Percentiles rank a stretch among this genome's conserved stretches.
phyloP scores from a whole-genome alignment of 176 grass and related monocot genomes.

The Elaeis guineensis region DNA sequence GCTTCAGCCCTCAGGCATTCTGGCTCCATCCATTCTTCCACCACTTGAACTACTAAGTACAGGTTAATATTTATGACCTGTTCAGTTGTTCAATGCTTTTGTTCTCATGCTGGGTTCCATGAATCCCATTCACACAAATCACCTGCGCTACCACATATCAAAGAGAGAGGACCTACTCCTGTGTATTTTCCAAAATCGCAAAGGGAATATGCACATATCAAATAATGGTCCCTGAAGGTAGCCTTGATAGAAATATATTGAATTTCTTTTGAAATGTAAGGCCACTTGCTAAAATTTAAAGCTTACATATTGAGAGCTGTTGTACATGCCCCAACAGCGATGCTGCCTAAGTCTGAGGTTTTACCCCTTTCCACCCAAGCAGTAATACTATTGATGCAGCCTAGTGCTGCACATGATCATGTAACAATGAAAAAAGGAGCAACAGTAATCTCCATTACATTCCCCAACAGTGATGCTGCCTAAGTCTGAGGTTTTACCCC shows the following conservation, averaged over 20 bases:
- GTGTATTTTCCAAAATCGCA: slow-evolving; percentile 14
- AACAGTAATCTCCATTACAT: slow-evolving; percentile 10
- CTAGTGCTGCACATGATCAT: slow-evolving; percentile 19
- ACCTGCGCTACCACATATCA: slow-evolving; percentile 11
- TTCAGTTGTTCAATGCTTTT: slow-evolving; percentile 11
- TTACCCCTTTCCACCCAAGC: slow-evolving; percentile 13
- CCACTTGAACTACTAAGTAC: slow-evolving; percentile 9
- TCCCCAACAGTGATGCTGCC: background rate
- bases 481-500: slow-evolving; percentile 13
- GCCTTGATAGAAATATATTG: background rate
- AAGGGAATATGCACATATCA: background rate
- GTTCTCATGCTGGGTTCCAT: slow-evolving; percentile 8
- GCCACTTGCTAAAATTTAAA: background rate
- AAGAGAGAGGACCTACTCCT: slow-evolving; percentile 11
- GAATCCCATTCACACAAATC: slow-evolving; percentile 18
- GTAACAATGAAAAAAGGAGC: slow-evolving; percentile 3
- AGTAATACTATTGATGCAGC: slow-evolving; percentile 19
- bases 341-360: slow-evolving; percentile 9
- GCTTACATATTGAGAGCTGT: slow-evolving; percentile 14
- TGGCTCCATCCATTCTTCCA: slow-evolving; percentile 21
- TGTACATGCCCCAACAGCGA: slow-evolving; percentile 8
- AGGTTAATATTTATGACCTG: slow-evolving; percentile 24
- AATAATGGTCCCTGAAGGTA: slow-evolving; percentile 13
- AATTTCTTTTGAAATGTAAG: background rate
- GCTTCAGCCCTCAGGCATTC: slow-evolving; percentile 28